Conservation (phyloP, 2,329 filamentous ascomycete genomes). For the Pseudocercospora fijiensis region DNA sequence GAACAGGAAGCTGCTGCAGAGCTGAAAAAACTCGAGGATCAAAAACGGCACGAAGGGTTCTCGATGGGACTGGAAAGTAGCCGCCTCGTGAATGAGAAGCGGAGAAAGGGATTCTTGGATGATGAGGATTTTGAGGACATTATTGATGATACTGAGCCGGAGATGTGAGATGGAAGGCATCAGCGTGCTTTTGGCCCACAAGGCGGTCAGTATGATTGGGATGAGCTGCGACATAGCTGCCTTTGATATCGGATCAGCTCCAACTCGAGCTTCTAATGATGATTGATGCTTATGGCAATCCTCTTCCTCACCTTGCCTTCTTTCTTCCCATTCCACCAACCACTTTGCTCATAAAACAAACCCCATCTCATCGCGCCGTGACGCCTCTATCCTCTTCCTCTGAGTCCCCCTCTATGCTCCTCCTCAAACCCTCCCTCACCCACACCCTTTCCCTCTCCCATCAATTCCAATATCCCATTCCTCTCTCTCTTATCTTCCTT, state of each 20-base stretch:
- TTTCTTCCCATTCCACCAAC: too few species aligned
- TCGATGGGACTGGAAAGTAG: slow-evolving; percentile 56
- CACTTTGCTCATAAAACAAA: too few species aligned
- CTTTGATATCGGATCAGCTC: not conserved
- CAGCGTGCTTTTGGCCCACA: not conserved
- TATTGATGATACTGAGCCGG: slow-evolving; percentile 30
- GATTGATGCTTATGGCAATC: too few species aligned
- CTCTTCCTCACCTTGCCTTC: too few species aligned
- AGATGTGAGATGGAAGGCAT: slow-evolving; percentile 13
- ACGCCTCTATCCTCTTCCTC: too few species aligned
- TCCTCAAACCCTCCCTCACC: too few species aligned
- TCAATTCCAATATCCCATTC: too few species aligned
- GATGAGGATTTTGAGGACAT: slow-evolving; percentile 52
- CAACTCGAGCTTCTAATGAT: too few species aligned
- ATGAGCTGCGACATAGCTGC: not conserved
- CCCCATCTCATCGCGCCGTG: too few species aligned
- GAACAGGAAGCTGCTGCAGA: slow-evolving; percentile 46
- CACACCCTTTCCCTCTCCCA: too few species aligned
- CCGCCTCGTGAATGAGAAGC: slow-evolving; percentile 53
- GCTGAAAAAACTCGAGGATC: slow-evolving; percentile 50
- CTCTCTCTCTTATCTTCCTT: too few species aligned
- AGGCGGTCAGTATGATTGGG: not conserved
- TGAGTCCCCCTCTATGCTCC: too few species aligned
- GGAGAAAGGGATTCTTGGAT: slow-evolving; percentile 51
- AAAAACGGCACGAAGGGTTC: slow-evolving; percentile 54